These are phyloP conservation scores for Fraxinus baroniana DNA, from an alignment of 305 asterid species.

Conservation along the genomic window DNA sequence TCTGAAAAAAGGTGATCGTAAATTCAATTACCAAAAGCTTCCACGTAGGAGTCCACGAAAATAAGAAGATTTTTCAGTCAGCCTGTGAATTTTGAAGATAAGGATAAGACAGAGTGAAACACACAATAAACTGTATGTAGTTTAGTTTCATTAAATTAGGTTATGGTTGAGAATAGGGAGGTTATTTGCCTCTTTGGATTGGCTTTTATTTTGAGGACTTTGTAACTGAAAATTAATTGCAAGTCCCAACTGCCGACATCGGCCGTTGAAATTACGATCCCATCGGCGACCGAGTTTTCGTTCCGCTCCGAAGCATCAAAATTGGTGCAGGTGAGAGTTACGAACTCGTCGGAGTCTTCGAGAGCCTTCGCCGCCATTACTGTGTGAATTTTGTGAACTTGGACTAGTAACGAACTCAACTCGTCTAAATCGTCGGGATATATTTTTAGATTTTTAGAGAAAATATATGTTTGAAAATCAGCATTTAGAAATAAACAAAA, in stretches of 20 bases:
- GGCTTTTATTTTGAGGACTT: slow-evolving; percentile 45
- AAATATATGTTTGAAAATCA: no score
- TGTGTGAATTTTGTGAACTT: not conserved
- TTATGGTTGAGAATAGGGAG: slow-evolving; percentile 4
- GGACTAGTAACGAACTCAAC: not conserved
- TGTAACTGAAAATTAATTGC: slow-evolving; percentile 45
- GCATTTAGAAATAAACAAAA: no score
- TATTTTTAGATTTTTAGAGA: no score
- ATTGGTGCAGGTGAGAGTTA: slow-evolving; percentile 52
- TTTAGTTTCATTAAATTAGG: not conserved
- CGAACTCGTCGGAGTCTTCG: slow-evolving; percentile 28
- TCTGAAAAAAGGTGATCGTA: not conserved
- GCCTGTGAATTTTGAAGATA: slow-evolving; percentile 39
- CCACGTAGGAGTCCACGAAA: slow-evolving; percentile 77
- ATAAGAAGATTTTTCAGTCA: slow-evolving; percentile 61
- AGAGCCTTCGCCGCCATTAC: slow-evolving; percentile 39
- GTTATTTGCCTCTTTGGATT: slow-evolving; percentile 47
- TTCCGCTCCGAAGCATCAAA: slow-evolving; percentile 17
- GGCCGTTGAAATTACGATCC: slow-evolving; percentile 52
- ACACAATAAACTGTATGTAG: not conserved
- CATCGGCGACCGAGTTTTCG: slow-evolving; percentile 26
- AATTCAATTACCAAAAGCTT: slow-evolving; percentile 53
- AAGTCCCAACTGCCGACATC: slow-evolving; percentile 59
- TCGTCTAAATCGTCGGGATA: not conserved
- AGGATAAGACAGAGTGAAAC: not conserved